Conservation (phyloP, 2,329 filamentous ascomycete species). For the Mollisiaceae sp. region DNA sequence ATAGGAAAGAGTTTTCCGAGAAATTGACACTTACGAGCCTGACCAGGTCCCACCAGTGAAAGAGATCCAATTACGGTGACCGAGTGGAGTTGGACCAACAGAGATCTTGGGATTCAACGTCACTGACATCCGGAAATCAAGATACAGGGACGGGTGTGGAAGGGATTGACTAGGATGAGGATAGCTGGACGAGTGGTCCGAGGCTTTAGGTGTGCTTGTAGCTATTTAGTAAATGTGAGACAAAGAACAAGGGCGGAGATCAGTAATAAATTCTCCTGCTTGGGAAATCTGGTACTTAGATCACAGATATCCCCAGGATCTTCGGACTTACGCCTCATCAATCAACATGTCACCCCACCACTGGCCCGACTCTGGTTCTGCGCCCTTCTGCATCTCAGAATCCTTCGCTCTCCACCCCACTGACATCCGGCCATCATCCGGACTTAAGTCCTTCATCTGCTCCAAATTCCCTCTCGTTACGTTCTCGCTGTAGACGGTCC, state of each 20-base stretch:
- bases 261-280: background rate
- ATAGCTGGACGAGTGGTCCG: constrained; percentile 26
- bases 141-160: constrained; percentile 52
- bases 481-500: constrained; percentile 31
- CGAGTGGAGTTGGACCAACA: constrained; percentile 49
- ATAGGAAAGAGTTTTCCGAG: too few species aligned
- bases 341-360: constrained; percentile 9
- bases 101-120: constrained; percentile 50
- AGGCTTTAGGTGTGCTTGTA: constrained; percentile 30
- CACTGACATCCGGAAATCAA: constrained; percentile 58
- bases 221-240: constrained; percentile 15
- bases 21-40: too few species aligned
- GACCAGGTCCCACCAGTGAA: constrained; percentile 54
- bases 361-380: constrained; percentile 3
- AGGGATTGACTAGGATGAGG: constrained; percentile 49
- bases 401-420: constrained; percentile 20
- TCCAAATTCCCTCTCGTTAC: constrained; percentile 24
- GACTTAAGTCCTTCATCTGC: constrained; percentile 1
- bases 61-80: constrained; percentile 55
- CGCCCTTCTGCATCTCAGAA: background rate
- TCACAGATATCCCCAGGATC: background rate
- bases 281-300: background rate
- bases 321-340: background rate
- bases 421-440: constrained; percentile 15
- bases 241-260: background rate